Conservation (phyloP, 1,284 basidiomycete genomes). For the Cerrena zonata region DNA sequence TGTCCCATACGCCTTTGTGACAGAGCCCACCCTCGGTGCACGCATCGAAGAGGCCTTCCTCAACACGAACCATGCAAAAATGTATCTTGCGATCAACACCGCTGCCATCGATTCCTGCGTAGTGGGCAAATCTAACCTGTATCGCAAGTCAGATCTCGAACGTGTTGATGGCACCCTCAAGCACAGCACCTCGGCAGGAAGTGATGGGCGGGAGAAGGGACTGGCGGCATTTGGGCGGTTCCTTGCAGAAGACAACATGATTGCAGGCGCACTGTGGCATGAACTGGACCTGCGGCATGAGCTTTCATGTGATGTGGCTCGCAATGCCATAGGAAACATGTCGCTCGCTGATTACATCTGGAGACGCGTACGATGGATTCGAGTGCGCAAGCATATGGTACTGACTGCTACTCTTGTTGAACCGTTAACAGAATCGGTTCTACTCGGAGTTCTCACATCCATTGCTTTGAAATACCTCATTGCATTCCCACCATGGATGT, state of each 20-base stretch:
- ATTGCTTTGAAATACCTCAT: constrained; percentile 53
- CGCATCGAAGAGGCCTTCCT: constrained; percentile 90
- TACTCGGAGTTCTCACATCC: constrained; percentile 62
- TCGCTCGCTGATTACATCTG: constrained; percentile 74
- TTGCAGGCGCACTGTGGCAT: constrained; percentile 84
- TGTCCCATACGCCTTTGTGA: constrained; percentile 84
- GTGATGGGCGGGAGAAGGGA: constrained; percentile 41
- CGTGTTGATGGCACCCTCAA: constrained; percentile 58
- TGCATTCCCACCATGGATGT: constrained; percentile 46
- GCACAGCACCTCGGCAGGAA: constrained; percentile 24
- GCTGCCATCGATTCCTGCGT: constrained; percentile 90
- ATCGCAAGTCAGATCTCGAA: constrained; percentile 83
- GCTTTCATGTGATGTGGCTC: constrained; percentile 81
- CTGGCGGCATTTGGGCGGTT: constrained; percentile 78
- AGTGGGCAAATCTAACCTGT: constrained; percentile 94
- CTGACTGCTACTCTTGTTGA: constrained; percentile 77
- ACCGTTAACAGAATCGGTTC: constrained; percentile 82
- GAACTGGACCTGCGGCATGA: constrained; percentile 82
- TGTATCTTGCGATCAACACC: constrained; percentile 95
- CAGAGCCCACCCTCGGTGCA: constrained; percentile 66
- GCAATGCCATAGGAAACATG: constrained; percentile 86
- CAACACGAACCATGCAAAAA: constrained; percentile 96
- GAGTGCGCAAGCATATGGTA: constrained; percentile 90
- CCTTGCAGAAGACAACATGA: constrained; percentile 95
- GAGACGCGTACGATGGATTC: constrained; percentile 87